Evolutionary conservation across 225 moss, liverwort and hornwort genomes (phyloP).

Genomic region (Bryoerythrophyllum caledonicum): DNA sequence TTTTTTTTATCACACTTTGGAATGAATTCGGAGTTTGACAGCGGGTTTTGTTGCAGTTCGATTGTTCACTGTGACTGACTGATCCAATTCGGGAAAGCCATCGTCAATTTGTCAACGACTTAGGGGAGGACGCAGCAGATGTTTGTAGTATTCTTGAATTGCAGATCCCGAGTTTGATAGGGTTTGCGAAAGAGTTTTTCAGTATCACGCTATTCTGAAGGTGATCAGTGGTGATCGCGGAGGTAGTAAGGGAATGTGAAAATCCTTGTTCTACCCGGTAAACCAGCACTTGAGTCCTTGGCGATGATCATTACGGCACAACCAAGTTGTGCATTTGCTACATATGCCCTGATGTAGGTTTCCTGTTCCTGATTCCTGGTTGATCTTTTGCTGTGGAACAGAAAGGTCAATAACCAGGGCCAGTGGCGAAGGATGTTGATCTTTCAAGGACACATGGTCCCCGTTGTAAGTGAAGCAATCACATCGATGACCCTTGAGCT

Average conservation of each 20-base stretch:
- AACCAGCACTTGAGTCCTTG: too few relatives aligned
- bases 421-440: background rate
- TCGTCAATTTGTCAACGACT: too few relatives aligned
- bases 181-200: background rate
- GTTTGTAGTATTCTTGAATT: background rate
- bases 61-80: background rate
- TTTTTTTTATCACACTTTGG: background rate
- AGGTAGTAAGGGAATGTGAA: background rate
- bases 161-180: background rate
- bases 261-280: too few relatives aligned
- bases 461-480: background rate
- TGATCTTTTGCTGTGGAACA: constrained; percentile 1
- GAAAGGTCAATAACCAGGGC: background rate
- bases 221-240: background rate
- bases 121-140: background rate
- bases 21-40: background rate
- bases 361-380: background rate
- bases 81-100: background rate
- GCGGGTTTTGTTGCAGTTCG: background rate
- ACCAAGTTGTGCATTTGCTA: constrained; percentile 3
- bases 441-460: background rate
- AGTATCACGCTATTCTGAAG: background rate
- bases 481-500: background rate
- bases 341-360: background rate
- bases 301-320: background rate